A percentile compares a stretch with the other conserved stretches of the same genome.
Conservation (phyloP, 2,329 filamentous ascomycete genomes). For the Pseudofabraea citricarpa region DNA sequence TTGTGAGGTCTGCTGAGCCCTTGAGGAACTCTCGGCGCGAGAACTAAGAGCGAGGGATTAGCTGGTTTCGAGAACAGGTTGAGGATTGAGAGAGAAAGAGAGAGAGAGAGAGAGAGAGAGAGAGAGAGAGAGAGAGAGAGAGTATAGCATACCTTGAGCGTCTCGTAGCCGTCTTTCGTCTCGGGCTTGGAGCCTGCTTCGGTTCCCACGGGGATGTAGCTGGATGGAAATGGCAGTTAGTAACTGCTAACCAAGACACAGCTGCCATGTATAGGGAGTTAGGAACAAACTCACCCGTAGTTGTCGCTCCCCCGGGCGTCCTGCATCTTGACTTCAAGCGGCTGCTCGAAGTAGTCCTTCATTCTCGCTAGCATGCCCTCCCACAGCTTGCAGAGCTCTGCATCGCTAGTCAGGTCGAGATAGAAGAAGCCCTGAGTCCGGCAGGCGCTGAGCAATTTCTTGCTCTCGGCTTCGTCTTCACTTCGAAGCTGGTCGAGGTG, state of each 20-base stretch:
- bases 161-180: conserved; percentile 48
- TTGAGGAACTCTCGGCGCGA: background rate
- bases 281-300: conserved; percentile 36
- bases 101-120: no score
- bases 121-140: background rate
- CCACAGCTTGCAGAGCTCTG: conserved; percentile 46
- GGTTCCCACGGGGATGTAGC: conserved; percentile 44
- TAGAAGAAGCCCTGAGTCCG: conserved; percentile 51
- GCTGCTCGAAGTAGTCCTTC: conserved; percentile 49
- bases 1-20: conserved; percentile 1
- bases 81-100: no score
- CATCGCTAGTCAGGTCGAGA: conserved; percentile 46
- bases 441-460: conserved; percentile 45
- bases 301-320: conserved; percentile 21
- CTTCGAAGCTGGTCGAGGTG: background rate
- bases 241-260: conserved; percentile 22
- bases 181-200: conserved; percentile 41
- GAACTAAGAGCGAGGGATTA: conserved; percentile 2
- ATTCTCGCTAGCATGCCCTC: conserved; percentile 49
- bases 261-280: conserved; percentile 48
- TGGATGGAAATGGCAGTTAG: conserved; percentile 15
- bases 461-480: conserved; percentile 35
- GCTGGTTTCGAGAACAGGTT: background rate
- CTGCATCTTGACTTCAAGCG: conserved; percentile 51
- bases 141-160: conserved; percentile 37